These are phyloP conservation scores for Nemania serpens DNA, from an alignment of 2,329 filamentous ascomycete species.

Conservation along the genomic window DNA sequence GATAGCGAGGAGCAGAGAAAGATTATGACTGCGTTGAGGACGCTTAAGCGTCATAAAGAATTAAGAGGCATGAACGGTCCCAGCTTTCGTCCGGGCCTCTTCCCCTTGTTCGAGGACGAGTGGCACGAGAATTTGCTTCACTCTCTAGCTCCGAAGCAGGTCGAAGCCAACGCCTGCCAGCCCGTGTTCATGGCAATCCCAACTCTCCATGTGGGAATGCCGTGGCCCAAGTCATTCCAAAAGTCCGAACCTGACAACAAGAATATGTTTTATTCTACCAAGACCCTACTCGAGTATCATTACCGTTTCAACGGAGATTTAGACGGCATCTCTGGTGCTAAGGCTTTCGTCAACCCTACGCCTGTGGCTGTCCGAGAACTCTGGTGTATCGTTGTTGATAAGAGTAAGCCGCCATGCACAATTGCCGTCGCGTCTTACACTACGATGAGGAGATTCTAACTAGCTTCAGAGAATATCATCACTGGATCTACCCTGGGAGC, in stretches of 20 bases:
- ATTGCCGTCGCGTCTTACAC: neutral
- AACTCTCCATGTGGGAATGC: neutral
- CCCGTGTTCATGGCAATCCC: neutral
- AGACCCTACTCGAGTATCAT: neutral
- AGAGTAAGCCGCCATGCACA: neutral
- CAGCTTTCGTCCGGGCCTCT: neutral
- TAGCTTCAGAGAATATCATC: neutral
- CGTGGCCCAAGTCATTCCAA: neutral
- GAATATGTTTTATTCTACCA: neutral
- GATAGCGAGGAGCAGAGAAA: neutral
- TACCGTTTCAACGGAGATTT: neutral
- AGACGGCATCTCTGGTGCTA: neutral
- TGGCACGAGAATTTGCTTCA: neutral
- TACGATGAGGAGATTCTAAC: neutral
- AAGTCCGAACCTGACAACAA: neutral
- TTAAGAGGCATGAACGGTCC: neutral
- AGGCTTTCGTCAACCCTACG: neutral
- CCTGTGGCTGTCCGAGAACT: neutral
- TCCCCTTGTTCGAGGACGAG: neutral
- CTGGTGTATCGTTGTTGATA: neutral
- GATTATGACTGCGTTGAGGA: neutral
- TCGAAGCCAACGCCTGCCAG: neutral
- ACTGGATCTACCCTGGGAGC: neutral
- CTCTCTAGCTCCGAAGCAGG: neutral
- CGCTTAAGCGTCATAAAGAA: neutral